Evolutionary conservation across 768 basidiomycete species (phyloP).

Genomic region (Cystofilobasidium macerans): DNA sequence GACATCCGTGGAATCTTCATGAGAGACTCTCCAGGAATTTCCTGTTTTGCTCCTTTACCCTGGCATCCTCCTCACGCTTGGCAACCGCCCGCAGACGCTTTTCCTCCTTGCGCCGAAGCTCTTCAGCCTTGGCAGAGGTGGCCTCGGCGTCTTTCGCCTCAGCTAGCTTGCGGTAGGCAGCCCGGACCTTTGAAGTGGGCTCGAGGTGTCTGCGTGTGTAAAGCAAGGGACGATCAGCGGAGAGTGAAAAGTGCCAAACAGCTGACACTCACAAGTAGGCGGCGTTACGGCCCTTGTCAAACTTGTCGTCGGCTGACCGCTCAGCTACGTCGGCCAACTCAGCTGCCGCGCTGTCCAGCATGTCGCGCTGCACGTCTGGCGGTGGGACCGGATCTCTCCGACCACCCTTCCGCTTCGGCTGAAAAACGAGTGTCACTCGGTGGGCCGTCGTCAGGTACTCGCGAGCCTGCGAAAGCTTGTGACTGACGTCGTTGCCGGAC

Average conservation of each 20-base stretch:
- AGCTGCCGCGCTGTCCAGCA: neutral
- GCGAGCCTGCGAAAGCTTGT: neutral
- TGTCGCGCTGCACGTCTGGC: neutral
- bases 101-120: neutral
- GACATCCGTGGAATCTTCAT: too few species aligned
- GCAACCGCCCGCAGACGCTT: neutral
- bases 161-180: neutral
- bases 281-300: neutral
- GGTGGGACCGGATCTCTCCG: slow-evolving; percentile 3
- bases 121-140: neutral
- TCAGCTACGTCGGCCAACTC: neutral
- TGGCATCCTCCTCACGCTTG: neutral
- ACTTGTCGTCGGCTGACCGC: neutral
- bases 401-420: slow-evolving; percentile 7
- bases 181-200: neutral
- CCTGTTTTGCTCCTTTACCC: neutral
- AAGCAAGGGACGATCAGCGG: neutral
- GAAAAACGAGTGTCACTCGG: neutral
- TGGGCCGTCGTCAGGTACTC: neutral
- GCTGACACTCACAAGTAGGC: neutral
- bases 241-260: neutral
- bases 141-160: neutral
- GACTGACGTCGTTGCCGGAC: neutral
- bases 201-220: neutral
- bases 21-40: neutral